Evolutionary conservation across 1,139 yeast species (phyloP), one percentile per base, ranked within the genome.

Genomic region (Suhomyces taliae): DNA sequence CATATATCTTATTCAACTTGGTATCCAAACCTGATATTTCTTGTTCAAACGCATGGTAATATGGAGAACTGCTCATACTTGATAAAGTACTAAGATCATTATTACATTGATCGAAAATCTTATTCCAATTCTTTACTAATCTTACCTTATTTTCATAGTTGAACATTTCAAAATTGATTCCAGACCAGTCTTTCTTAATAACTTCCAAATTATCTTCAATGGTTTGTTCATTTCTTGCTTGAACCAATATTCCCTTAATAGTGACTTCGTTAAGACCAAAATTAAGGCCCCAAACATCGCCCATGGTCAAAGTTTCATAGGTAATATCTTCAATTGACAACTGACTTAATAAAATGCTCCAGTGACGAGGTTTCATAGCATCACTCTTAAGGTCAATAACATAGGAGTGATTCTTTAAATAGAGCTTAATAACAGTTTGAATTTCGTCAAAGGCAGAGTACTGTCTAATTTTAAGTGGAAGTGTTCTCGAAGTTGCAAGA

Each of bases 61-160:
- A 82, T 0, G 85, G 77, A 0, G 97, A 90, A 52, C 79, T 78
- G 48, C 78, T 82, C 90, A 91, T 90, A 8, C 95, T 82, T 0
- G 74, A 59, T 37, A 93, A 67, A 1, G 85, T 76, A 45, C 78
- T 80, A 37, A 89, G 59, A 58, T 90, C 87, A 39, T 79, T 84
- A 4, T 75, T 74, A 46, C 87, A 78, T 33, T 75, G 76, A 27
- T 81, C 84, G 52, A 88, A 80, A 3, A 90, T 57, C 0, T 56
- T 59, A 43, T 83, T 85, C 89, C 97, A 89, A 42, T 86, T 85
- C 40, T 75, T 79, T 6, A 91, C 79, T 33, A 90, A 70, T 4
- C 80, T 67, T 53, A 79, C 73, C 35, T 79, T 77, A 38, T 74
- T 72, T 46, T 78, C 76, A 58, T 79, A 86, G 36, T 74, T 74